These are phyloP conservation scores for Phytophthora foliorum DNA, from an alignment of 352 stramenopile species.

Conservation along the genomic window DNA sequence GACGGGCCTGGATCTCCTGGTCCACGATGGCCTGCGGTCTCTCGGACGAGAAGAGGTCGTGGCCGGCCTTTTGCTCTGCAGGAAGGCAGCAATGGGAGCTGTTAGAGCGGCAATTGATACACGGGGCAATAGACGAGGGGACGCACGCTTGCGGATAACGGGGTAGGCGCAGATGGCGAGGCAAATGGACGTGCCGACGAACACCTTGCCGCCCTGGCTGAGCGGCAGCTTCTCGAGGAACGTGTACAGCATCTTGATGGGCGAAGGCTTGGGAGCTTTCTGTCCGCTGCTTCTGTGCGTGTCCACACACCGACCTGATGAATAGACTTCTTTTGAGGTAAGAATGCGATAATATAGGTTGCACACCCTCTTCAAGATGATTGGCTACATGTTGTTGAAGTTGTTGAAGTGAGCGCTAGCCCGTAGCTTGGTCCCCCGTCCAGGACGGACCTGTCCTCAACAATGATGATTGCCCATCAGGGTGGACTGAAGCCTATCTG, in stretches of 20 bases:
- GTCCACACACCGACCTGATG: conserved; percentile 3
- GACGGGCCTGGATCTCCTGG: conserved; percentile 69
- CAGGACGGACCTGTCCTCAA: not conserved
- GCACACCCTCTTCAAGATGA: conserved; percentile 12
- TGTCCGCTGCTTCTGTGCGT: conserved; percentile 27
- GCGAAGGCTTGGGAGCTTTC: conserved; percentile 6
- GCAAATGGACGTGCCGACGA: conserved; percentile 72
- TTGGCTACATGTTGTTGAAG: conserved; percentile 36
- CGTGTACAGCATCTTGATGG: conserved; percentile 55
- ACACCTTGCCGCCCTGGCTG: conserved; percentile 77
- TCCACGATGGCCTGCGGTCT: conserved; percentile 85
- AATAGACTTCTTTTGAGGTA: conserved; percentile 5
- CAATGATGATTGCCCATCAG: conserved; percentile 9
- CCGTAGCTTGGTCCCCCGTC: not conserved
- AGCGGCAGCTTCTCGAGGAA: conserved; percentile 78
- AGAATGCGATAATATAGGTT: not conserved
- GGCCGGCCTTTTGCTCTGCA: conserved; percentile 79
- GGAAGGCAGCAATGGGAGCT: conserved; percentile 6
- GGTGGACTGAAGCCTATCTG: conserved; percentile 16
- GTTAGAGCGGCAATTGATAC: not conserved
- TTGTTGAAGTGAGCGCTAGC: no score
- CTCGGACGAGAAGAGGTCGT: conserved; percentile 90
- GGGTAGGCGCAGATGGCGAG: conserved; percentile 79
- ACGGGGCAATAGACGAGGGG: conserved; percentile 12
- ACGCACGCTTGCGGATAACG: conserved; percentile 67